phyloP scores from a whole-genome alignment of 176 grass and related monocot species.

The Carex kokanica region DNA sequence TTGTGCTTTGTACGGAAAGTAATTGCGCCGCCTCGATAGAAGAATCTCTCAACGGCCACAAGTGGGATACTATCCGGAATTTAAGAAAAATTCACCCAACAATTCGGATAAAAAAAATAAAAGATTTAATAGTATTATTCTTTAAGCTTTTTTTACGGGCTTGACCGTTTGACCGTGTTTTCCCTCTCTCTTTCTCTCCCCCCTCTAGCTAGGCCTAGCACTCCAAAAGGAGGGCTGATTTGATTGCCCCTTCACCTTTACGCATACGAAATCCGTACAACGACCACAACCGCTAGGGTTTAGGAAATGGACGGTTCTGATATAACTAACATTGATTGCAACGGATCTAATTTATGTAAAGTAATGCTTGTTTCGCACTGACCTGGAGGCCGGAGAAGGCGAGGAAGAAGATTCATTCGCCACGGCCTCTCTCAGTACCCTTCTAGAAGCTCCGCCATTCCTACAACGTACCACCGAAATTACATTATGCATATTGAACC shows the following conservation, averaged over 20 bases:
- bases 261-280: not conserved
- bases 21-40: slow-evolving; percentile 8
- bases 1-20: slow-evolving; percentile 21
- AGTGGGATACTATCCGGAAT: slow-evolving; percentile 18
- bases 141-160: slow-evolving; percentile 12
- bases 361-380: not conserved
- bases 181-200: not conserved
- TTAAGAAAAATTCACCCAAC: not conserved
- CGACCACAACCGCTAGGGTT: not conserved
- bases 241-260: slow-evolving; percentile 15
- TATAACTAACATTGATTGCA: not conserved
- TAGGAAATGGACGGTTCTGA: not conserved
- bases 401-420: slow-evolving; percentile 22
- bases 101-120: not conserved
- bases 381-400: slow-evolving; percentile 12
- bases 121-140: not conserved
- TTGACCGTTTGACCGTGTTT: slow-evolving; percentile 21
- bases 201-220: not conserved
- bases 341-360: not conserved
- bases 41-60: slow-evolving; percentile 29
- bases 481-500: not conserved
- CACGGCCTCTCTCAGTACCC: slow-evolving; percentile 10
- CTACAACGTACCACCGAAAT: slow-evolving; percentile 1
- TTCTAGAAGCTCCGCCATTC: slow-evolving; percentile 25
- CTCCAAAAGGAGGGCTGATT: not conserved